A percentile compares a stretch with the other conserved stretches of the same genome.
Conservation (phyloP, 371 early-diverging fungal genomes). For the Mortierella sp. region DNA sequence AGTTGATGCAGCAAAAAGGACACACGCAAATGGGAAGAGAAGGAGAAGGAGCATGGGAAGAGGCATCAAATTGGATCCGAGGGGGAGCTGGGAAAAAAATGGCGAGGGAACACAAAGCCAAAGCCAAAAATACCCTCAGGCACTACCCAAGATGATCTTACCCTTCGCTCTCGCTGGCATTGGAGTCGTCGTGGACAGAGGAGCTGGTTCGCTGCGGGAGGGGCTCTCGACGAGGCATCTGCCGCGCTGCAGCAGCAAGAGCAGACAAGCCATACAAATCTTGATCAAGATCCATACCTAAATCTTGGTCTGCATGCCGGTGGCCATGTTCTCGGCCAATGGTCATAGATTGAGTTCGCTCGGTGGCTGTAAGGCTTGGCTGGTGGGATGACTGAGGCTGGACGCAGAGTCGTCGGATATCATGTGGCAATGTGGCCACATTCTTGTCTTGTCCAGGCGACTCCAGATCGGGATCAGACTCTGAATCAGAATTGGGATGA, state of each 20-base stretch:
- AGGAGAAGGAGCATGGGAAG: constrained; percentile 24
- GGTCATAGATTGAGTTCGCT: background rate
- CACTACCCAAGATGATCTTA: constrained; percentile 11
- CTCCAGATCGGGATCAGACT: constrained; percentile 43
- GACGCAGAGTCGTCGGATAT: too few species aligned
- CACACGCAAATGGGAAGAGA: constrained; percentile 10
- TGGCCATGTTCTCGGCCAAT: background rate
- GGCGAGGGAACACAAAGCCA: constrained; percentile 7
- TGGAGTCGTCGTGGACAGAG: constrained; percentile 25
- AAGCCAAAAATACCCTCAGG: background rate
- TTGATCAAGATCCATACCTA: background rate
- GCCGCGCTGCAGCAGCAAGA: constrained; percentile 22
- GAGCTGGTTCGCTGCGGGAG: background rate
- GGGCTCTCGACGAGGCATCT: constrained; percentile 21
- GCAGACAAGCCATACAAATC: constrained; percentile 13
- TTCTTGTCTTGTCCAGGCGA: constrained; percentile 7
- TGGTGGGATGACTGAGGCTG: too few species aligned
- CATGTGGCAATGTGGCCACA: too few species aligned
- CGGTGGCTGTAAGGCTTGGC: background rate
- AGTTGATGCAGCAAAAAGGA: constrained; percentile 2
- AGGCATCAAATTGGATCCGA: constrained; percentile 16
- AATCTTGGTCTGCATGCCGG: constrained; percentile 5
- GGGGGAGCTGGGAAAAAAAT: constrained; percentile 19
- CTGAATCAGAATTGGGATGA: constrained; percentile 46
- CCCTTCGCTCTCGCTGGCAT: constrained; percentile 52